Percentiles rank a stretch among this genome's conserved stretches.
These are phyloP conservation scores for Fusarium torreyae DNA, from an alignment of 2,329 filamentous ascomycete species.

Conservation along the genomic window DNA sequence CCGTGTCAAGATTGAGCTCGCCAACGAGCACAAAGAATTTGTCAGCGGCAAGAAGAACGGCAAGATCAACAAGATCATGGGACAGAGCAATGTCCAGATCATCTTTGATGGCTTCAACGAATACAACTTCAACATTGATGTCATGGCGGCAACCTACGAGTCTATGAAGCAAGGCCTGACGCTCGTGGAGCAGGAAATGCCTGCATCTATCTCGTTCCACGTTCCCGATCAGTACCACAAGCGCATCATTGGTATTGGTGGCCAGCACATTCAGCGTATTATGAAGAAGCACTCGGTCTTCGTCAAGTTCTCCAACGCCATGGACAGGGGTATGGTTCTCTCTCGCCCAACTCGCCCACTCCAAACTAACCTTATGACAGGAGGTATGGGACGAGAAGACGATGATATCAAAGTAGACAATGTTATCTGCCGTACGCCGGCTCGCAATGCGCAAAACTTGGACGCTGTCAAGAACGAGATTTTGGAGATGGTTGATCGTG, in stretches of 20 bases:
- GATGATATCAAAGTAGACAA: conserved; percentile 99
- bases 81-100: conserved; percentile 98
- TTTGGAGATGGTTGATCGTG: conserved; percentile 98
- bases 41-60: conserved; percentile 99
- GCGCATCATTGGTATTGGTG: conserved; percentile 98
- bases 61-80: conserved; percentile 99
- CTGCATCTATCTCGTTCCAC: conserved; percentile 98
- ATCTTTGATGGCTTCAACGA: conserved; percentile 99
- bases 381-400: conserved; percentile 89
- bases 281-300: conserved; percentile 99
- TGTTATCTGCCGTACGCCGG: conserved; percentile 97
- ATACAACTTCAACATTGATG: conserved; percentile 99
- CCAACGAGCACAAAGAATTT: conserved; percentile 99
- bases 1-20: conserved; percentile 97
- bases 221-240: conserved; percentile 99
- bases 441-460: conserved; percentile 95
- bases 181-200: conserved; percentile 98
- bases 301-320: conserved; percentile 99
- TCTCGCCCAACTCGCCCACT: conserved; percentile 10
- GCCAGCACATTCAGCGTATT: conserved; percentile 98
- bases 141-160: conserved; percentile 92
- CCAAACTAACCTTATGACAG: conserved; percentile 51
- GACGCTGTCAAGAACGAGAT: conserved; percentile 99
- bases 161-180: conserved; percentile 93
- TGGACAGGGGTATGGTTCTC: conserved; percentile 81